A percentile compares a stretch with the other conserved stretches of the same genome.
Conservation (phyloP, 1,284 basidiomycete genomes). For the Leccinum fallax region DNA sequence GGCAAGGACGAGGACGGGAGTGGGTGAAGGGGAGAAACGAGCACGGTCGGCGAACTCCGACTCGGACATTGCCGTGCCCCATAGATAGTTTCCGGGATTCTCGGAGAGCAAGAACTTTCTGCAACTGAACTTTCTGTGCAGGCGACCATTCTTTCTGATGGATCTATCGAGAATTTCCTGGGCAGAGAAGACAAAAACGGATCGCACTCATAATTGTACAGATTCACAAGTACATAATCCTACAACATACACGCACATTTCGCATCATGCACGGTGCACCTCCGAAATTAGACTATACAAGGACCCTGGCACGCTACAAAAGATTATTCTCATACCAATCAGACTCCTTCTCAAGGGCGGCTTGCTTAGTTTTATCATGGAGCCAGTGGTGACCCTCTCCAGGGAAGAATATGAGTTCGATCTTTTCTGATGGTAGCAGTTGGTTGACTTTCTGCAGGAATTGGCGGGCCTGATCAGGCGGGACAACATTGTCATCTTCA, state of each 20-base stretch:
- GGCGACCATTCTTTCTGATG: too few relatives aligned
- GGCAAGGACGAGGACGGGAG: too few relatives aligned
- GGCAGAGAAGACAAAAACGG: background rate
- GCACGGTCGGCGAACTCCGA: too few relatives aligned
- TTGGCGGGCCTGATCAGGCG: conserved; percentile 52
- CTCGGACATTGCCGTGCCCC: too few relatives aligned
- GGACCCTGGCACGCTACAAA: conserved; percentile 4
- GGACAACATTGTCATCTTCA: conserved; percentile 56
- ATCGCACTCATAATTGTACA: background rate
- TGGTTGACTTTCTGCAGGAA: conserved; percentile 45
- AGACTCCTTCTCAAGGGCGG: conserved; percentile 47
- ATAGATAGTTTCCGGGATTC: too few relatives aligned
- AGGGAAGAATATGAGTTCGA: conserved; percentile 43
- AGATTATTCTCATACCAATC: conserved; percentile 42
- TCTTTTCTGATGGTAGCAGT: background rate
- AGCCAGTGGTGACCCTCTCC: conserved; percentile 62
- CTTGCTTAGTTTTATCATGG: conserved; percentile 44
- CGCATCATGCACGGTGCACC: background rate
- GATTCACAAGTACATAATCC: background rate
- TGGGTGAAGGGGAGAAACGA: too few relatives aligned
- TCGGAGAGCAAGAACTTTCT: too few relatives aligned
- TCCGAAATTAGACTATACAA: background rate
- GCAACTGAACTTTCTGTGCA: too few relatives aligned
- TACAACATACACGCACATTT: background rate
- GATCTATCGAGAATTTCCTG: too few relatives aligned